Conservation (phyloP, 2,329 filamentous ascomycete genomes). For the Exophiala sp. region DNA sequence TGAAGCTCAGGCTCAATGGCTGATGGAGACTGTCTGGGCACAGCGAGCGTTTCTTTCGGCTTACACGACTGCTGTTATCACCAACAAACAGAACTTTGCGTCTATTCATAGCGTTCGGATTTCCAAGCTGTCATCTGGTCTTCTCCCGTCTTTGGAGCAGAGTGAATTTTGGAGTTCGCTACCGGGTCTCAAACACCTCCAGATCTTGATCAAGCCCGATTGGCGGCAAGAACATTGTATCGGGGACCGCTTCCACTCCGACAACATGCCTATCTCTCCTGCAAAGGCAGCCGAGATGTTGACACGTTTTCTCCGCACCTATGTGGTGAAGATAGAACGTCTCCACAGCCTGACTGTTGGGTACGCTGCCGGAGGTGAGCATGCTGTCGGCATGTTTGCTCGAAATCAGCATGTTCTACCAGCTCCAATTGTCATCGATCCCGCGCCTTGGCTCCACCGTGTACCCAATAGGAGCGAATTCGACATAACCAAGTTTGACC, state of each 20-base stretch:
- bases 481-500: conserved; percentile 48
- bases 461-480: conserved; percentile 5
- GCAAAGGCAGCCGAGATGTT: conserved; percentile 49
- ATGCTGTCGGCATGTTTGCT: conserved; percentile 55
- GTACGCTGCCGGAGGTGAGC: conserved; percentile 63
- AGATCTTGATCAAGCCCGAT: conserved; percentile 58
- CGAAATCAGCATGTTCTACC: conserved; percentile 59
- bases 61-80: conserved; percentile 59
- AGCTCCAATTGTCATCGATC: conserved; percentile 40
- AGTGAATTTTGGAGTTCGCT: conserved; percentile 58
- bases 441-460: conserved; percentile 16
- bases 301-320: conserved; percentile 47
- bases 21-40: conserved; percentile 63
- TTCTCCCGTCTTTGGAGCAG: conserved; percentile 52
- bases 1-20: conserved; percentile 60
- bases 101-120: conserved; percentile 56
- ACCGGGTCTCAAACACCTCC: conserved; percentile 49
- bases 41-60: conserved; percentile 63
- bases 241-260: conserved; percentile 47
- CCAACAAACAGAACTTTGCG: conserved; percentile 51
- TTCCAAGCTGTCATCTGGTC: conserved; percentile 58
- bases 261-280: conserved; percentile 47
- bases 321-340: conserved; percentile 44
- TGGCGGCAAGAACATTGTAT: conserved; percentile 55
- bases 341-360: conserved; percentile 59